Percentiles rank a stretch among this genome's conserved stretches.
Conservation (phyloP, 1,139 yeast genomes). For the Kodamaea arcana region DNA sequence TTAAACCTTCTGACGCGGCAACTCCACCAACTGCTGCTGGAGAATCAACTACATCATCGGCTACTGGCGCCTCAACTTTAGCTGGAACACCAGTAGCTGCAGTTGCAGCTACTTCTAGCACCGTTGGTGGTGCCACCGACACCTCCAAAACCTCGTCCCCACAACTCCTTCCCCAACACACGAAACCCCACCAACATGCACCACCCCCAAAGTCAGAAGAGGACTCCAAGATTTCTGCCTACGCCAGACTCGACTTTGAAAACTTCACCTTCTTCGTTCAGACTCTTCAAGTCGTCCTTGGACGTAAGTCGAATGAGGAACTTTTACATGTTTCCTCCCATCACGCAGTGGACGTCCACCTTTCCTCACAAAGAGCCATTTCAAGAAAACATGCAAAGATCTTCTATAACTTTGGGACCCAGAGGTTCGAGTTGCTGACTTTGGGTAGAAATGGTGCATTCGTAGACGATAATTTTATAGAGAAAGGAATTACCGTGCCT, state of each 20-base stretch:
- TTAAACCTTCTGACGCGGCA: no score
- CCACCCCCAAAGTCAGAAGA: neutral
- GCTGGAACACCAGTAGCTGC: no score
- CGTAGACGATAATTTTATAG: slow-evolving; percentile 84
- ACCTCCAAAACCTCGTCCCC: no score
- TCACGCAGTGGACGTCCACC: slow-evolving; percentile 81
- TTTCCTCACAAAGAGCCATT: slow-evolving; percentile 87
- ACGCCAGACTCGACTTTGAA: slow-evolving; percentile 90
- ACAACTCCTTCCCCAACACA: no score
- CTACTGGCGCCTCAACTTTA: no score
- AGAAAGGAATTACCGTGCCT: slow-evolving; percentile 86
- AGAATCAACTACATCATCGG: no score
- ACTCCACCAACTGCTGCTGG: no score
- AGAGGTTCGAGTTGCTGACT: slow-evolving; percentile 83
- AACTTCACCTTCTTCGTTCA: slow-evolving; percentile 92
- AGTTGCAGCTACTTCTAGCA: no score
- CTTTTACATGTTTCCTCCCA: slow-evolving; percentile 30
- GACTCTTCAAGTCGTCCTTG: slow-evolving; percentile 87
- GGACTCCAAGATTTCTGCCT: slow-evolving; percentile 70
- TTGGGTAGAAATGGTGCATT: slow-evolving; percentile 95
- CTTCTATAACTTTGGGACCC: slow-evolving; percentile 92
- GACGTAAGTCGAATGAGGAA: slow-evolving; percentile 74
- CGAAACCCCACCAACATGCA: no score
- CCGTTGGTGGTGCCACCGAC: no score
- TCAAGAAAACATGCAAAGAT: slow-evolving; percentile 92